These are phyloP conservation scores for Rhodotorula glutinis DNA, from an alignment of 1,284 basidiomycete species.

Conservation along the genomic window DNA sequence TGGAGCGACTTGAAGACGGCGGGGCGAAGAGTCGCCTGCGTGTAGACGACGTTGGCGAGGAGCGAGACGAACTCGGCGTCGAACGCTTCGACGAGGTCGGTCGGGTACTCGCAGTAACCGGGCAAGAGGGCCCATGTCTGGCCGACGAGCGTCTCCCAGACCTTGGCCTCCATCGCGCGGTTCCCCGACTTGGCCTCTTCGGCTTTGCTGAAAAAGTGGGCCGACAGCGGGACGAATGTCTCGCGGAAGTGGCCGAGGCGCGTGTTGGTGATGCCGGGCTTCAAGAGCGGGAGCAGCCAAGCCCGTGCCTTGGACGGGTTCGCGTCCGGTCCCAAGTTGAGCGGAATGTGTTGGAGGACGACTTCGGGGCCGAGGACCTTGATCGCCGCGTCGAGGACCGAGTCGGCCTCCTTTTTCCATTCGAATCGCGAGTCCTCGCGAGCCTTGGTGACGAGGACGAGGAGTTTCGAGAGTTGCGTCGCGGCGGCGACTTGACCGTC, in stretches of 20 bases:
- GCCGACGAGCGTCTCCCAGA: conserved; percentile 86
- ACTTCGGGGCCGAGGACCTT: conserved; percentile 79
- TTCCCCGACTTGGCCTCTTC: conserved; percentile 69
- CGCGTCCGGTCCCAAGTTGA: conserved; percentile 61
- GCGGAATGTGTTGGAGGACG: conserved; percentile 70
- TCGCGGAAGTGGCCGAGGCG: conserved; percentile 78
- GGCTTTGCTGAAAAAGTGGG: conserved; percentile 70
- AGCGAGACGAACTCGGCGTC: conserved; percentile 74
- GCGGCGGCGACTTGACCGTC: conserved; percentile 56
- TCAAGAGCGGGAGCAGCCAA: conserved; percentile 85
- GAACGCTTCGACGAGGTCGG: conserved; percentile 70
- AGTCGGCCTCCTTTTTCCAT: conserved; percentile 83
- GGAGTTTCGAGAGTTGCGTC: conserved; percentile 67
- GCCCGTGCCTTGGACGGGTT: conserved; percentile 57
- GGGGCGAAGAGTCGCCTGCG: conserved; percentile 77
- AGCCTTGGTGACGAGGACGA: conserved; percentile 71
- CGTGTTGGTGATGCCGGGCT: conserved; percentile 73
- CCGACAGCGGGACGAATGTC: conserved; percentile 90
- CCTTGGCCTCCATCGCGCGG: conserved; percentile 72
- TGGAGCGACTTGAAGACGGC: conserved; percentile 78
- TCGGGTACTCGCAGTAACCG: conserved; percentile 69
- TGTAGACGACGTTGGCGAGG: conserved; percentile 86
- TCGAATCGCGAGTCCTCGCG: conserved; percentile 80
- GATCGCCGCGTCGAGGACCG: conserved; percentile 75
- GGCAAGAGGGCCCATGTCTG: conserved; percentile 79